A percentile compares a stretch with the other conserved stretches of the same genome.
These are phyloP conservation scores for Cubamyces sp. DNA, from an alignment of 768 basidiomycete species.

Conservation along the genomic window DNA sequence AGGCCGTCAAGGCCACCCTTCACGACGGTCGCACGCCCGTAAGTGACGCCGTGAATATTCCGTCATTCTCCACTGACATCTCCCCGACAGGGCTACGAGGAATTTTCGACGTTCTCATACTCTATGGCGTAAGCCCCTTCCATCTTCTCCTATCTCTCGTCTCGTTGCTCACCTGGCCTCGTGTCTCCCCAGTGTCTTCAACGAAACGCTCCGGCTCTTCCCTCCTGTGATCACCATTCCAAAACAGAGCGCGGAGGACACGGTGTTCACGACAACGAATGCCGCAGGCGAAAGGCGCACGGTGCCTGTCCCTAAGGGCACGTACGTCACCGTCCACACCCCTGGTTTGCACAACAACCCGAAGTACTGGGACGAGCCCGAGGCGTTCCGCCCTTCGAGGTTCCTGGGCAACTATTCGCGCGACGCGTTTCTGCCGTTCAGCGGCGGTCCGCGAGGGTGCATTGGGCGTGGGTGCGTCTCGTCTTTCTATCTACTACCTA, in stretches of 20 bases:
- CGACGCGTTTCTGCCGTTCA: constrained; percentile 61
- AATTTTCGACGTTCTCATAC: constrained; percentile 30
- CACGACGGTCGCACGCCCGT: constrained; percentile 35
- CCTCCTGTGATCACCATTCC: constrained; percentile 35
- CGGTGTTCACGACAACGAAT: constrained; percentile 32
- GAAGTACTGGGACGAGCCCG: constrained; percentile 44
- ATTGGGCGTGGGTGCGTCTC: constrained; percentile 45
- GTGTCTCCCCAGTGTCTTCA: constrained; percentile 32
- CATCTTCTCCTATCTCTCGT: not conserved
- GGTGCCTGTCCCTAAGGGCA: constrained; percentile 35
- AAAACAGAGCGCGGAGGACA: constrained; percentile 35
- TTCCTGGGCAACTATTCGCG: constrained; percentile 57
- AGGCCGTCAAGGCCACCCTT: constrained; percentile 35
- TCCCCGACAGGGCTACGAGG: constrained; percentile 34
- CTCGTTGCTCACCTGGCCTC: not conserved
- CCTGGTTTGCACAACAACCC: constrained; percentile 42
- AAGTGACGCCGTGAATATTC: constrained; percentile 5
- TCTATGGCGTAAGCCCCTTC: constrained; percentile 31
- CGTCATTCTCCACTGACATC: not conserved
- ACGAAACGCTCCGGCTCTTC: constrained; percentile 41
- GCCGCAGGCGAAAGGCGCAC: constrained; percentile 32
- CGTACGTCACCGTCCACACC: constrained; percentile 32
- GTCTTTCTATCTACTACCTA: not conserved
- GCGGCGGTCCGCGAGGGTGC: constrained; percentile 50
- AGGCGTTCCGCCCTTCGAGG: constrained; percentile 43